phyloP scores from a whole-genome alignment of 352 stramenopile genomes.

The Pythium periplocum region DNA sequence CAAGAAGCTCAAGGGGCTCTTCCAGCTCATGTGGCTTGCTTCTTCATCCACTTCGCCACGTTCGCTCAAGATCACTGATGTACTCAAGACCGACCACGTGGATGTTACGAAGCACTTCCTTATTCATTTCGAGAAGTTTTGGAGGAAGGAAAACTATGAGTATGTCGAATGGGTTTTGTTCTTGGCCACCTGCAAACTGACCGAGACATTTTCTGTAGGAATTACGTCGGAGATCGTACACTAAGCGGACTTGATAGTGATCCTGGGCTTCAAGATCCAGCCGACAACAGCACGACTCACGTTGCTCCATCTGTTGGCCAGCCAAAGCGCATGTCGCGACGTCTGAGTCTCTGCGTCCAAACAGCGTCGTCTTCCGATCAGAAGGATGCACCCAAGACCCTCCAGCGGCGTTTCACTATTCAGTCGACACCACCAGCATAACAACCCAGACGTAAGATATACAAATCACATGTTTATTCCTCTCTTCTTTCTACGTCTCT shows the following conservation, averaged over 20 bases:
- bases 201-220: too few relatives aligned
- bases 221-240: constrained; percentile 51
- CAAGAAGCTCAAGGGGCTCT: constrained; percentile 65
- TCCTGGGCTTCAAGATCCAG: too few relatives aligned
- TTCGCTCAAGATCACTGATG: constrained; percentile 55
- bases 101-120: constrained; percentile 62
- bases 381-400: constrained; percentile 19
- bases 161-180: constrained; percentile 4
- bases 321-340: constrained; percentile 17
- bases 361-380: constrained; percentile 8
- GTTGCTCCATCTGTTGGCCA: constrained; percentile 7
- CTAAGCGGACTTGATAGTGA: too few relatives aligned
- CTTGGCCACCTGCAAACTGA: too few relatives aligned
- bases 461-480: background rate
- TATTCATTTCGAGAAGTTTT: constrained; percentile 77
- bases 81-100: constrained; percentile 63
- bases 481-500: constrained; percentile 5
- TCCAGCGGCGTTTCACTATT: constrained; percentile 43
- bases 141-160: constrained; percentile 71
- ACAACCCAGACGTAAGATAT: too few relatives aligned
- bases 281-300: too few relatives aligned
- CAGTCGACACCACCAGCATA: constrained; percentile 15
- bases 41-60: constrained; percentile 45
- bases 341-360: constrained; percentile 41
- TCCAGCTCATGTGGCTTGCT: constrained; percentile 82